Evolutionary conservation across 129 eudicot species (phyloP).

Genomic region (Chrysanthemum makinoi): DNA sequence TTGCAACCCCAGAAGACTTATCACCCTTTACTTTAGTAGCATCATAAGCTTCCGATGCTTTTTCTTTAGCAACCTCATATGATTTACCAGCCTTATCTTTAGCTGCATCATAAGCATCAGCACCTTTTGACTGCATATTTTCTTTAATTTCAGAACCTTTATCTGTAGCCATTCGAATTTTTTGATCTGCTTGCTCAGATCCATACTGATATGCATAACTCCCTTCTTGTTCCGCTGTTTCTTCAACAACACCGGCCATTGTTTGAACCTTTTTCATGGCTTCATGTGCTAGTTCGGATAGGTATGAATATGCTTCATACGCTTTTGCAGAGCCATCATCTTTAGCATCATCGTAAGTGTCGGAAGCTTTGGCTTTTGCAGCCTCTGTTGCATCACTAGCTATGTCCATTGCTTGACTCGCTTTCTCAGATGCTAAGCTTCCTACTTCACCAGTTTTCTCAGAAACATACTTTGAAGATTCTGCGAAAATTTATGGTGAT

Average conservation of each 20-base stretch:
- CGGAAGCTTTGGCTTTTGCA: slow-evolving; percentile 17
- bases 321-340: slow-evolving; percentile 27
- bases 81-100: neutral
- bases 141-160: slow-evolving; percentile 17
- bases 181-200: slow-evolving; percentile 3
- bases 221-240: slow-evolving; percentile 28
- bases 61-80: slow-evolving; percentile 4
- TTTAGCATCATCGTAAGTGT: slow-evolving; percentile 12
- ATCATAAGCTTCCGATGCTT: neutral
- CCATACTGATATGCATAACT: slow-evolving; percentile 8
- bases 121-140: neutral
- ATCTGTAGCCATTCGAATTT: slow-evolving; percentile 19
- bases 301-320: slow-evolving; percentile 29
- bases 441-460: slow-evolving; percentile 38
- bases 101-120: neutral
- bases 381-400: slow-evolving; percentile 30
- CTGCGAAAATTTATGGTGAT: slow-evolving; percentile 26
- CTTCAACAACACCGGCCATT: slow-evolving; percentile 28
- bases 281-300: slow-evolving; percentile 29
- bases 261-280: slow-evolving; percentile 35
- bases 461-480: slow-evolving; percentile 43
- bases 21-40: neutral
- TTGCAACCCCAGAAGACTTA: neutral
- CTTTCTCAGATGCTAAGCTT: slow-evolving; percentile 32
- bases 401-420: slow-evolving; percentile 33